Evolutionary conservation across 2,329 filamentous ascomycete species (phyloP).

Genomic region (Westerdykella sp.): DNA sequence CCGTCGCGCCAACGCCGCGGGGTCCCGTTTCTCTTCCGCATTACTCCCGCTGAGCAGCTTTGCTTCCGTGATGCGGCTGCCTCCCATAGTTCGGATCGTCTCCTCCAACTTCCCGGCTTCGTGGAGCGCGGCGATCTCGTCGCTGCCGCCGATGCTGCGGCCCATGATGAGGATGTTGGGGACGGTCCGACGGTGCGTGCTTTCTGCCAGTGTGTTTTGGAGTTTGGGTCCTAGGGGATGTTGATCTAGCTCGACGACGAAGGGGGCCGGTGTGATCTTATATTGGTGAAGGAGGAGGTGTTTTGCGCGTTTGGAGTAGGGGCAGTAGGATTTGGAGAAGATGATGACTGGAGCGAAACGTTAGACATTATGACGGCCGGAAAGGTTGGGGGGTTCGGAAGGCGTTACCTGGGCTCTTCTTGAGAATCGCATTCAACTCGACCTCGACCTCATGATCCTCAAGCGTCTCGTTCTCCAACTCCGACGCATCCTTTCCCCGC

Average conservation of each 20-base stretch:
- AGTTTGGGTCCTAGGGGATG: conserved; percentile 68
- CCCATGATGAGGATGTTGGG: conserved; percentile 88
- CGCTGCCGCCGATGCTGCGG: conserved; percentile 81
- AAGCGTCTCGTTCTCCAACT: conserved; percentile 46
- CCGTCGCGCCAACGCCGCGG: background rate
- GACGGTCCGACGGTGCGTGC: conserved; percentile 77
- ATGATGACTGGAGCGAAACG: conserved; percentile 64
- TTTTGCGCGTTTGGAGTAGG: conserved; percentile 79
- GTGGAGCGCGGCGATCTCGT: conserved; percentile 69
- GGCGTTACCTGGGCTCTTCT: conserved; percentile 67
- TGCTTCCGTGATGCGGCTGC: conserved; percentile 52
- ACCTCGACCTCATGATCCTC: conserved; percentile 60
- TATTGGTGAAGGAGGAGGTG: conserved; percentile 77
- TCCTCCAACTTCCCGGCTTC: conserved; percentile 58
- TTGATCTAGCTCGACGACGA: conserved; percentile 83
- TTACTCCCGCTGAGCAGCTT: background rate
- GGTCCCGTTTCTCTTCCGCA: background rate
- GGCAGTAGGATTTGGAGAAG: conserved; percentile 93
- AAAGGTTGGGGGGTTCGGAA: conserved; percentile 1
- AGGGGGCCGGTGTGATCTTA: conserved; percentile 71
- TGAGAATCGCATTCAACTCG: conserved; percentile 73
- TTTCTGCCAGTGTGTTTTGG: conserved; percentile 64
- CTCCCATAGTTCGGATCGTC: conserved; percentile 68
- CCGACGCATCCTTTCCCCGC: conserved; percentile 35
- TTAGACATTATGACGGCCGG: background rate